Base-by-base conservation (phyloP, 1,139 yeast species). In the Debaryomyces sp. region DNA sequence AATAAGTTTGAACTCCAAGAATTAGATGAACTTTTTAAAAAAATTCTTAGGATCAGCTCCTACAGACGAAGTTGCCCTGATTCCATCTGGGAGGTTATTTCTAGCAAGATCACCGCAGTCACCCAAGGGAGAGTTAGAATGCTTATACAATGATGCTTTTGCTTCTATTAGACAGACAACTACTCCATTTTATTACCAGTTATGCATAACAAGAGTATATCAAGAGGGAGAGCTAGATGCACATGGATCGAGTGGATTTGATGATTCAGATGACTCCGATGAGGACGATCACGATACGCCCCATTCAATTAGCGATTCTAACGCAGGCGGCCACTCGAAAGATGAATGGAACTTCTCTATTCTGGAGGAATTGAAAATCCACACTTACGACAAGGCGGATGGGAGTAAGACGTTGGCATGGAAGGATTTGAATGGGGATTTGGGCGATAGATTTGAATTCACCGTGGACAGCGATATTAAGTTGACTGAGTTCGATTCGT, bases 41-140 rank as follows among this genome's bases (percentile, higher is more conserved):
- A 84, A 84, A 63, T 77, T 91, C 56, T 76, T 91, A 62, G 85
- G 85, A 2, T 70, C 82, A 6, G 73, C 79, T 15, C 72, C 85
- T 13, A 80, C 83, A 41, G 89, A 85, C 59, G 96, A 87, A 56
- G 70, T 89, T 41, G 84, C 85, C 12, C 77, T 81, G 61, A 78
- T 94, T 44, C 90, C 96, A 1, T 80, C 87, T 1, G 99, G 98
- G 6, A 87, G 85, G 66, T 76, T 94, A 47, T 88, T 78, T 61
- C 74, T 92, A 43, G 78, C 88, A 24, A 75, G 98, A 44, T 77
- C 88, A 4, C 89, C 89, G 7, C 78, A 77, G 13, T 87, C 96
- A 6, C 97, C 96, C 12, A 89, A 89, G 63, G 94, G 96, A 3
- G 91, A 85, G 26, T 75, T 85, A 39, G 97, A 94, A 66, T 91